Evolutionary conservation across 2,329 filamentous ascomycete genomes (phyloP), one percentile per base, ranked within the genome.

Genomic region (Colletotrichum kahawae): DNA sequence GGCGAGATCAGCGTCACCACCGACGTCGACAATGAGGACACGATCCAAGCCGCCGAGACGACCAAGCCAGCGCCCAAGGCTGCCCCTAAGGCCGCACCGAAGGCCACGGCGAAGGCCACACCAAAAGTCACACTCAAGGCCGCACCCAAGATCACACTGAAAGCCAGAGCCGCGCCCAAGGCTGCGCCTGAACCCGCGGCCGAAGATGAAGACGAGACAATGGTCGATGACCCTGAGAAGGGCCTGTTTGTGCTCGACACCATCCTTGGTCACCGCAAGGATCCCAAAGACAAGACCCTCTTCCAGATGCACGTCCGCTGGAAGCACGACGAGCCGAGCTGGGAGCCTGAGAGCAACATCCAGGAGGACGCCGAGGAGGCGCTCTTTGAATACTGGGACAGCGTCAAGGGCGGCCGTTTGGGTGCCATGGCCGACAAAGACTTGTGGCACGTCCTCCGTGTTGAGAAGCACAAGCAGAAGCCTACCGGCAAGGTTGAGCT

Each of bases 301-400:
- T 79, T 84, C 56, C 81, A 84, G 63, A 65, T 84, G 10, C 77
- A 81, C 7, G 79, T 84, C 31, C 78, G 81, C 29, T 84, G 83
- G 76, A 70, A 75, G 81, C 77, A 36, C 3, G 80, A 78, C 14
- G 80, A 82, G 64, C 67, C 67, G 7, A 82, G 81, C 5, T 84
- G 82, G 82, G 83, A 84, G 31, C 63, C 76, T 6, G 83, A 84
- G 59, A 78, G 79, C 16, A 82, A 82, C 69, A 82, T 84, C 57
- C 83, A 84, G 51, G 70, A 79, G 64, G 81, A 81, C 57, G 82
- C 82, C 1, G 80, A 79, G 31, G 82, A 83, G 27, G 76, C 74
- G 2, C 71, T 84, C 1, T 84, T 76, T 10, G 57, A 33, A 7
- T 78, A 78, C 60, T 78, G 77, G 77, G 57, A 76, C 9, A 59